Base-by-base conservation (phyloP, 1,284 basidiomycete species). In the Stygiomarasmius scandens region DNA sequence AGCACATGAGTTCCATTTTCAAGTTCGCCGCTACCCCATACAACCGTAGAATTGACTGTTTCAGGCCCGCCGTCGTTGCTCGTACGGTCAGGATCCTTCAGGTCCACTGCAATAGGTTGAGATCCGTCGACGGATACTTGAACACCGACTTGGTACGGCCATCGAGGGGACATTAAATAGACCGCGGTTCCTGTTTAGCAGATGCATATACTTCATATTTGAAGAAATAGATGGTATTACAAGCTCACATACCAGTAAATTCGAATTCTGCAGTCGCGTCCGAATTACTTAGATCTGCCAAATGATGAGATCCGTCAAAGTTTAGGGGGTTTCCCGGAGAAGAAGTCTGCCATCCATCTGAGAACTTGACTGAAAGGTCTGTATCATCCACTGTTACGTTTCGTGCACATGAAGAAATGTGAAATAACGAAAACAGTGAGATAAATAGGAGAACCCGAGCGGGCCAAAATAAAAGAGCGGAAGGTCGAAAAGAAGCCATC, bases 381-480 rank as follows among this genome's bases (percentile, higher is more conserved):
- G 19, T 47, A 36, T 57, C 55, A 34, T 57, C 55, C 11, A 57
- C 44, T 5, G 55, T 57, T 5, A 57, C 23, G 34, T 57, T 57
- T 6, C 4, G 44, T 14, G 49, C 55, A 9, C 25, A 48, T 19
- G 14, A 25, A 45, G 41, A 23, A 19, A 36, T 25, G 3, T 20
- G 24, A 24, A 47, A 2, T 29, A 54, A n/a, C n/a, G n/a, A 46
- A 23, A 38, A 55, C 9, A 41, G 29, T 12, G 25, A 48, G 45
- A 41, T 9, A 9, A 41, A 41, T 41, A 19, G 16, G 16, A 19
- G 14, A 5, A 12, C 8, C 6, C 16, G 38, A 12, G 38, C 16
- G 16, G 29, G 29, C 12, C 6, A 41, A 16, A 41, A 41, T 6
- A 41, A 41, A 41, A 41, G n/a, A 41, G 38, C 11, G 38, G n/a